These are phyloP conservation scores for Linnemannia zychae DNA, from an alignment of 192 early-diverging fungal species.

Conservation along the genomic window DNA sequence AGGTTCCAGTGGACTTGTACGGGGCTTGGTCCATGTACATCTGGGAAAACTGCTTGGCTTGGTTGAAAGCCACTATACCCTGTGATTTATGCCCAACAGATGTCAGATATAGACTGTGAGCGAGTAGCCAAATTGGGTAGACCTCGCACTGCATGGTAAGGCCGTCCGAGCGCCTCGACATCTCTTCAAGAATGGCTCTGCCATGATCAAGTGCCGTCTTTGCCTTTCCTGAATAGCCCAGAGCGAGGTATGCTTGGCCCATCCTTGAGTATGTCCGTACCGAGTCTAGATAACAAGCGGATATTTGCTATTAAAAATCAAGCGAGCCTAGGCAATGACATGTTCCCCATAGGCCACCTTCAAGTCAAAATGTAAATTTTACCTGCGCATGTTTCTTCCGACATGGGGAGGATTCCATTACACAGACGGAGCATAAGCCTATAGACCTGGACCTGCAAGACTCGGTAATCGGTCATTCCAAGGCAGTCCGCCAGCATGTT, in stretches of 20 bases:
- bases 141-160: constrained; percentile 19
- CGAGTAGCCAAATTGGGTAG: constrained; percentile 62
- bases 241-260: constrained; percentile 65
- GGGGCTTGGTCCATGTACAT: not conserved
- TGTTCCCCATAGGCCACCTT: not conserved
- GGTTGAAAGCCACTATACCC: constrained; percentile 57
- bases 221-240: constrained; percentile 85
- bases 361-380: not conserved
- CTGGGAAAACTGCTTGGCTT: constrained; percentile 19
- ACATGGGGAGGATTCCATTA: constrained; percentile 57
- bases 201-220: constrained; percentile 67
- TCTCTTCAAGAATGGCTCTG: constrained; percentile 51
- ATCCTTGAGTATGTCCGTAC: constrained; percentile 63
- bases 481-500: constrained; percentile 74
- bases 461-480: constrained; percentile 65
- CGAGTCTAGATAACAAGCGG: constrained; percentile 53
- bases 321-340: no score
- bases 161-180: not conserved
- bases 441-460: constrained; percentile 67
- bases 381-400: constrained; percentile 49
- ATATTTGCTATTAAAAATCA: not conserved
- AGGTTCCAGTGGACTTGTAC: not conserved
- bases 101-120: constrained; percentile 70
- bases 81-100: constrained; percentile 69
- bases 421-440: constrained; percentile 70